A percentile compares a stretch with the other conserved stretches of the same genome.
phyloP scores from a whole-genome alignment of 2,329 filamentous ascomycete genomes.

The Fusarium sp. region DNA sequence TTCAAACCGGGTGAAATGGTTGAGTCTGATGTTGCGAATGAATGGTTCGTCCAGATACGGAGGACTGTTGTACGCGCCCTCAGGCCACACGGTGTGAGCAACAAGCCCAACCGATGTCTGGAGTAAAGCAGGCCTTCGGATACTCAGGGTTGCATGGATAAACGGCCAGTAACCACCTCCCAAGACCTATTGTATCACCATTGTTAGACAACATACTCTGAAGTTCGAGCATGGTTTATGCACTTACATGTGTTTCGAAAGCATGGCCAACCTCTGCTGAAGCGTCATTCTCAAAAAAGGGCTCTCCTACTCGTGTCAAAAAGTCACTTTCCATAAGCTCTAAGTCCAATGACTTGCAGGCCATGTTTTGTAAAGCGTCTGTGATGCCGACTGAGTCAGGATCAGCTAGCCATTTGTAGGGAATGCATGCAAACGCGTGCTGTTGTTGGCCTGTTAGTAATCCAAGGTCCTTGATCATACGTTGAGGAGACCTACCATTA shows the following conservation, averaged over 20 bases:
- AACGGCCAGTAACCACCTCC: slow-evolving; percentile 45
- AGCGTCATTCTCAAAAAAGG: slow-evolving; percentile 47
- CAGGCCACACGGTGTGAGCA: slow-evolving; percentile 1
- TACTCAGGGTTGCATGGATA: neutral
- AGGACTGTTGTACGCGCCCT: neutral
- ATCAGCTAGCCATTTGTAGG: slow-evolving; percentile 36
- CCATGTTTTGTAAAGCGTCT: slow-evolving; percentile 1
- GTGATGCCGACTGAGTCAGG: slow-evolving; percentile 37
- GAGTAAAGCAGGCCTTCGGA: slow-evolving; percentile 32
- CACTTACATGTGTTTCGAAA: slow-evolving; percentile 42
- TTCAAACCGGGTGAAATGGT: slow-evolving; percentile 31
- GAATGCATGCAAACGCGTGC: slow-evolving; percentile 38
- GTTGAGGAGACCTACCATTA: slow-evolving; percentile 45
- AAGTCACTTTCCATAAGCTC: slow-evolving; percentile 14
- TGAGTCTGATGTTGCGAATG: slow-evolving; percentile 9
- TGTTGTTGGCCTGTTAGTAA: slow-evolving; percentile 23
- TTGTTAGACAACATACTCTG: slow-evolving; percentile 7
- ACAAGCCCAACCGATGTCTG: slow-evolving; percentile 30
- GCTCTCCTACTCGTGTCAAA: slow-evolving; percentile 22
- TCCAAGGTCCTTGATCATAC: neutral
- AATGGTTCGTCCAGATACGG: slow-evolving; percentile 13
- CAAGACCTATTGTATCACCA: slow-evolving; percentile 32
- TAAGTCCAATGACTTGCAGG: slow-evolving; percentile 24
- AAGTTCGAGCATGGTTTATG: neutral
- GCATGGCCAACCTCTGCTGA: slow-evolving; percentile 45